Percentiles rank a stretch among this genome's conserved stretches.
Evolutionary conservation across 2,329 filamentous ascomycete species (phyloP).

Genomic region (Dactylellina haptotyla): DNA sequence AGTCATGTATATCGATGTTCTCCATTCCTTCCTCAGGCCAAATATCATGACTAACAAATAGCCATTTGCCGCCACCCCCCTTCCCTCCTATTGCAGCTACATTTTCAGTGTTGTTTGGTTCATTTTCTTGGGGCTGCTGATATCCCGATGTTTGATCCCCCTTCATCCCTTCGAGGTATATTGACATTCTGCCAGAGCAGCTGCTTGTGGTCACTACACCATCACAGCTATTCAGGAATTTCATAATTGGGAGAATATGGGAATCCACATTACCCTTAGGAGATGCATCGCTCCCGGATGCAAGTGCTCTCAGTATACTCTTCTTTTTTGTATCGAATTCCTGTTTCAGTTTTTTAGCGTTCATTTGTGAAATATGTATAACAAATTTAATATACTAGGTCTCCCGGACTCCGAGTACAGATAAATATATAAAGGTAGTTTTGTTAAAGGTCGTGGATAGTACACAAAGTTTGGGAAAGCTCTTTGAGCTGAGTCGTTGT

Average conservation of each 20-base stretch:
- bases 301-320: slow-evolving; percentile 76
- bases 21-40: slow-evolving; percentile 60
- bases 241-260: slow-evolving; percentile 79
- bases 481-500: too few species aligned
- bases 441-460: too few species aligned
- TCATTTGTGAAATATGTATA: slow-evolving; percentile 1
- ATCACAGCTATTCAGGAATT: slow-evolving; percentile 76
- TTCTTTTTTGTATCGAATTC: slow-evolving; percentile 67
- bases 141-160: slow-evolving; percentile 58
- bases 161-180: slow-evolving; percentile 83
- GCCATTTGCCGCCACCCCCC: slow-evolving; percentile 82
- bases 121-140: background rate
- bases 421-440: too few species aligned
- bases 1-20: slow-evolving; percentile 57
- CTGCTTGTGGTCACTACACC: slow-evolving; percentile 92
- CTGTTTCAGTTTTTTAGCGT: background rate
- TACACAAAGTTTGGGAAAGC: too few species aligned
- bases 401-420: too few species aligned
- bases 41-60: slow-evolving; percentile 87
- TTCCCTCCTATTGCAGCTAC: slow-evolving; percentile 79
- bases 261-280: slow-evolving; percentile 88
- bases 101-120: background rate
- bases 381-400: too few species aligned
- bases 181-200: slow-evolving; percentile 85
- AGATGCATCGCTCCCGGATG: slow-evolving; percentile 78